Conservation (phyloP, 1,284 basidiomycete genomes). For the Irpex rosettiformis region DNA sequence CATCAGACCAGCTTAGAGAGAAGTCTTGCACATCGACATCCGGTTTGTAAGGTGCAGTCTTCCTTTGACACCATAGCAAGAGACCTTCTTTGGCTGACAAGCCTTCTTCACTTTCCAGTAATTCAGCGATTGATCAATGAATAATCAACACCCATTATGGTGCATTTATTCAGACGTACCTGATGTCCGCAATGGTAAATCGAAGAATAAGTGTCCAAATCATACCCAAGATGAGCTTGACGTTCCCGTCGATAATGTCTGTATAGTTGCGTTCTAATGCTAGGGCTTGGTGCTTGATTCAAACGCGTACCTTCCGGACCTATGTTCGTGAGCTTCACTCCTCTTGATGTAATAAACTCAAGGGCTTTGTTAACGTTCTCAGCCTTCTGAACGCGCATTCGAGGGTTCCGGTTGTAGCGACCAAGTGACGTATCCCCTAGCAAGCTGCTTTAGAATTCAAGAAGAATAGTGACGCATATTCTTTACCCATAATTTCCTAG, state of each 20-base stretch:
- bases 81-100: slow-evolving; percentile 96
- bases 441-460: slow-evolving; percentile 7
- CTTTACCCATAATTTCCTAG: slow-evolving; percentile 89
- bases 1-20: slow-evolving; percentile 89
- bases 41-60: slow-evolving; percentile 87
- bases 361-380: slow-evolving; percentile 98
- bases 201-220: slow-evolving; percentile 98
- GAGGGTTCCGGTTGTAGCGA: slow-evolving; percentile 85
- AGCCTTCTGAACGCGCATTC: slow-evolving; percentile 94
- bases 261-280: slow-evolving; percentile 5
- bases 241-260: slow-evolving; percentile 98
- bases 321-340: slow-evolving; percentile 96
- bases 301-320: slow-evolving; percentile 76
- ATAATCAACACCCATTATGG: slow-evolving; percentile 5
- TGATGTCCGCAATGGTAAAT: slow-evolving; percentile 98
- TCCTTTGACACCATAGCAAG: slow-evolving; percentile 96
- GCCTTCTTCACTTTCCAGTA: slow-evolving; percentile 80
- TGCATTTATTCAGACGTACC: slow-evolving; percentile 44
- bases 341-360: slow-evolving; percentile 92
- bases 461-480: neutral
- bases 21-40: slow-evolving; percentile 95
- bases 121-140: slow-evolving; percentile 10
- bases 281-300: neutral
- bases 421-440: slow-evolving; percentile 87
- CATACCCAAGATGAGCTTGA: slow-evolving; percentile 97